Percentiles rank a stretch among this genome's conserved stretches.
Conservation (phyloP, 2,329 filamentous ascomycete species). For the Arachnopeziza araneosa region DNA sequence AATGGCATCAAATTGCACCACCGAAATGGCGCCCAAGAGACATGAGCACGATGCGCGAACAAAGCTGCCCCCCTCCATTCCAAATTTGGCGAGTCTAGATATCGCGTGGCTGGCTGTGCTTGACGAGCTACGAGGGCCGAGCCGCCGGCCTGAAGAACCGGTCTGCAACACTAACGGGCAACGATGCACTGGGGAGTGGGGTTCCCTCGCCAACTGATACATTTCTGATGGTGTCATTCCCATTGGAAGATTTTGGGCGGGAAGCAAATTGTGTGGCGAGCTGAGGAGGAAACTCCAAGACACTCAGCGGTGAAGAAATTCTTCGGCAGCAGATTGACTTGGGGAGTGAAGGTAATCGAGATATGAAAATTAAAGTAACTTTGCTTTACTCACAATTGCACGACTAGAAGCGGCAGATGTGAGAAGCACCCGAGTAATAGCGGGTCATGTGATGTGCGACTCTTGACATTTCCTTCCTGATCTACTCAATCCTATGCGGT, state of each 20-base stretch:
- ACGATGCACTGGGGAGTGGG: not conserved
- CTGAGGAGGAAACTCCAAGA: not conserved
- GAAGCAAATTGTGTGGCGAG: not conserved
- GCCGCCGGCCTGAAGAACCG: not conserved
- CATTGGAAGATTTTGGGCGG: not conserved
- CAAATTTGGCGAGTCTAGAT: not conserved
- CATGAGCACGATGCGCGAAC: not conserved
- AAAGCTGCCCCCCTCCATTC: not conserved
- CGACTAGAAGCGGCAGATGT: too few relatives aligned
- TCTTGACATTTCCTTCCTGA: too few relatives aligned
- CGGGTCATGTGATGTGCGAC: too few relatives aligned
- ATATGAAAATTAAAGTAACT: too few relatives aligned
- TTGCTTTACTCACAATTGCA: too few relatives aligned
- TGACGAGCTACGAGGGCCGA: not conserved
- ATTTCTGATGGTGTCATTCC: not conserved
- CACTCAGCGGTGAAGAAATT: too few relatives aligned
- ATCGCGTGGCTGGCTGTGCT: not conserved
- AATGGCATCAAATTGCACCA: not conserved
- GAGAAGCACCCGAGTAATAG: too few relatives aligned
- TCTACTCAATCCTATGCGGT: too few relatives aligned
- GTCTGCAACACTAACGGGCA: not conserved
- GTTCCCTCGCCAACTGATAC: not conserved
- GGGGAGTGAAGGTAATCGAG: too few relatives aligned
- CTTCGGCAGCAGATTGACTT: too few relatives aligned
- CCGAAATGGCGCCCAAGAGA: not conserved